These are phyloP conservation scores for Lichtheimia corymbifera DNA, from an alignment of 371 early-diverging fungal genomes.

Conservation along the genomic window DNA sequence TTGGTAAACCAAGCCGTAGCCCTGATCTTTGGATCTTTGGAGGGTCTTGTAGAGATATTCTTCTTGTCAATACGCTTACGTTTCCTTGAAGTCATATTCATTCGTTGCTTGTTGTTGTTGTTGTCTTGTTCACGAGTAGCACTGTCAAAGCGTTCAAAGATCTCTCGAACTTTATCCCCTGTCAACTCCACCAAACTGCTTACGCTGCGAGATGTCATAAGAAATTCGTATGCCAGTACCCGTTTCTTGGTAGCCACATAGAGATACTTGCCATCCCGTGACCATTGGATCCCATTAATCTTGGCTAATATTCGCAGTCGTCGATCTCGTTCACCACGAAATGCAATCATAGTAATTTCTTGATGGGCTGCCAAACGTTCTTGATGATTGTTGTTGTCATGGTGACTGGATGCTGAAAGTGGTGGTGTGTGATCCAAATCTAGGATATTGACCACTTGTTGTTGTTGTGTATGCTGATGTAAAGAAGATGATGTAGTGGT, in stretches of 20 bases:
- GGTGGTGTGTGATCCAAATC: constrained; percentile 13
- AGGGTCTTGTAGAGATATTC: too few relatives aligned
- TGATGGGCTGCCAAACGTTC: constrained; percentile 27
- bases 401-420: too few relatives aligned
- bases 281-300: constrained; percentile 63
- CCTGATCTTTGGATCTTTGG: constrained; percentile 6
- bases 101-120: neutral
- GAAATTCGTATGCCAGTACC: constrained; percentile 54
- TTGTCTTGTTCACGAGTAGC: neutral
- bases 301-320: constrained; percentile 56
- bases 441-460: constrained; percentile 14
- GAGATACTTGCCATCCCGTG: constrained; percentile 50
- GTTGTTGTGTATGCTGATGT: neutral
- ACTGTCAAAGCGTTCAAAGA: constrained; percentile 17
- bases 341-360: constrained; percentile 62
- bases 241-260: constrained; percentile 60
- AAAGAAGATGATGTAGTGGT: constrained; percentile 1
- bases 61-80: constrained; percentile 11
- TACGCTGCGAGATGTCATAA: constrained; percentile 11
- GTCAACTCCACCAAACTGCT: constrained; percentile 18
- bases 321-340: constrained; percentile 53
- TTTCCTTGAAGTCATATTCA: constrained; percentile 1
- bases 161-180: constrained; percentile 14
- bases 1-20: constrained; percentile 19
- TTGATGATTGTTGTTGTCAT: too few relatives aligned